A percentile compares a stretch with the other conserved stretches of the same genome.
phyloP scores from a whole-genome alignment of 192 early-diverging fungal species.

The Coemansia sp. region DNA sequence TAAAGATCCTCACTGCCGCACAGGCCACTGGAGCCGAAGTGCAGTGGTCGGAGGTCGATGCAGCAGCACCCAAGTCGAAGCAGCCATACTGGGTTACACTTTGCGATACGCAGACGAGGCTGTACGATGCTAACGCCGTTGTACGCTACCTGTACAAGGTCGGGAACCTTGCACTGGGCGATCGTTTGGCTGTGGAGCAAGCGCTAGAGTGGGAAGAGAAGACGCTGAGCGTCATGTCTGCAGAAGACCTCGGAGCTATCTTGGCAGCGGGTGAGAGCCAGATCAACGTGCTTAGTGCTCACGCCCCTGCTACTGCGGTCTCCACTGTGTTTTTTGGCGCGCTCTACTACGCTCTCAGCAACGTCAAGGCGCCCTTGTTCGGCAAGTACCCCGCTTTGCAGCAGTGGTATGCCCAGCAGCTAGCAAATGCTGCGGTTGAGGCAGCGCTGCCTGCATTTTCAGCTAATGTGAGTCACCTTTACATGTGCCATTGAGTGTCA shows the following conservation, averaged over 20 bases:
- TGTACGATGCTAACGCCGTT: slow-evolving; percentile 52
- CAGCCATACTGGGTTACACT: slow-evolving; percentile 31
- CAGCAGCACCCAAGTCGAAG: slow-evolving; percentile 33
- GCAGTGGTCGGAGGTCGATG: slow-evolving; percentile 8
- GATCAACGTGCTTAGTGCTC: slow-evolving; percentile 4
- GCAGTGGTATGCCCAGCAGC: slow-evolving; percentile 32
- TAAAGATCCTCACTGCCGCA: slow-evolving; percentile 47
- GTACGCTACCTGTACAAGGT: slow-evolving; percentile 42
- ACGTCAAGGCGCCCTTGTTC: slow-evolving; percentile 18
- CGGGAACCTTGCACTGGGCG: slow-evolving; percentile 20
- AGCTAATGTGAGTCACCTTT: slow-evolving; percentile 45
- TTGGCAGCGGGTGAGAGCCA: slow-evolving; percentile 21
- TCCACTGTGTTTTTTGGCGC: slow-evolving; percentile 40
- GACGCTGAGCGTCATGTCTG: slow-evolving; percentile 21
- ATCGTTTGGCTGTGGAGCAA: slow-evolving; percentile 38
- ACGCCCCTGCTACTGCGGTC: slow-evolving; percentile 12
- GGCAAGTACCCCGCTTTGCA: slow-evolving; percentile 19
- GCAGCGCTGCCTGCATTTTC: slow-evolving; percentile 33
- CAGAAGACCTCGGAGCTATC: slow-evolving; percentile 23
- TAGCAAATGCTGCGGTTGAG: slow-evolving; percentile 10
- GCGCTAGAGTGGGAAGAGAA: slow-evolving; percentile 54
- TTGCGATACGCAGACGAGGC: slow-evolving; percentile 16
- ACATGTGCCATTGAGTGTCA: neutral
- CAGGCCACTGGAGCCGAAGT: slow-evolving; percentile 31
- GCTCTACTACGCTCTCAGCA: slow-evolving; percentile 37